phyloP scores from a whole-genome alignment of 768 basidiomycete species.

The Mycena filopes region DNA sequence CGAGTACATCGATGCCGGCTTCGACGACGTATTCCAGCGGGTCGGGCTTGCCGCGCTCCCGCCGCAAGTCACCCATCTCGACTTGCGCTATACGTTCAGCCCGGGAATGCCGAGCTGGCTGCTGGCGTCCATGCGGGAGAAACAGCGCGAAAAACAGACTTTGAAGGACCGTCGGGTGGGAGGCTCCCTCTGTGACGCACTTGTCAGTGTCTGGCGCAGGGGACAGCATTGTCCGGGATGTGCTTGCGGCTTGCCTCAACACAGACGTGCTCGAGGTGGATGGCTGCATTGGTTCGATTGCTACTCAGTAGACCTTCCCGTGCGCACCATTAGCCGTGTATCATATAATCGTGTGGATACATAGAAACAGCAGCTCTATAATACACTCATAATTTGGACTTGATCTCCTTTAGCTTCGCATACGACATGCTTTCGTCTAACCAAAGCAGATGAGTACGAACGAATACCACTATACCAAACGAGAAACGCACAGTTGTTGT shows the following conservation, averaged over 20 bases:
- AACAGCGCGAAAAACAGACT: background rate
- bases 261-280: background rate
- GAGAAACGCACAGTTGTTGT: slow-evolving; percentile 77
- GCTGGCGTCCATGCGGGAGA: background rate
- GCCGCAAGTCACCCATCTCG: slow-evolving; percentile 13
- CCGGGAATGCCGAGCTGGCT: background rate
- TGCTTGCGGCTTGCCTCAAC: slow-evolving; percentile 7
- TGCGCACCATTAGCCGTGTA: too few relatives aligned
- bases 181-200: background rate
- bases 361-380: too few relatives aligned
- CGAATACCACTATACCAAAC: slow-evolving; percentile 10
- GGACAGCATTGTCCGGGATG: background rate
- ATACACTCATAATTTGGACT: slow-evolving; percentile 49
- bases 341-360: too few relatives aligned
- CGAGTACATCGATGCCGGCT: too few relatives aligned
- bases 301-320: too few relatives aligned
- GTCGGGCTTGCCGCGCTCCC: slow-evolving; percentile 7
- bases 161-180: background rate
- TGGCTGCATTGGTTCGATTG: too few relatives aligned
- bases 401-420: slow-evolving; percentile 52
- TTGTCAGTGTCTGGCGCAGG: slow-evolving; percentile 13
- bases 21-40: slow-evolving; percentile 14
- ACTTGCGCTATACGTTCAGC: slow-evolving; percentile 14
- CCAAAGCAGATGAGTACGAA: background rate
- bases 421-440: slow-evolving; percentile 57